Evolutionary conservation across 148 eudicot species (phyloP).

Genomic region (Amaranthus cruentus): DNA sequence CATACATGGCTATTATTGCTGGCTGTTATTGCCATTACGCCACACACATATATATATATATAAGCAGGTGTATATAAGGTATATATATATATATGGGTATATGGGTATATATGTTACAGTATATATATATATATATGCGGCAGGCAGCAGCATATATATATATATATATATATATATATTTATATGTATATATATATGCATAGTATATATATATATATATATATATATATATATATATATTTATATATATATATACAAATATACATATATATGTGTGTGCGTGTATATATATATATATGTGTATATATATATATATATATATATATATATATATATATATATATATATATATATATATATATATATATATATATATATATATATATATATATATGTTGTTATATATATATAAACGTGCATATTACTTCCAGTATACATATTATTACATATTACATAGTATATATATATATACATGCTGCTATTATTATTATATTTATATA

Average conservation of each 20-base stretch:
- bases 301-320: not conserved
- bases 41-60: not conserved
- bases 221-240: not conserved
- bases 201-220: not conserved
- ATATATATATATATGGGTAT: too few relatives aligned
- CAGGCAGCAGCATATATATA: not conserved
- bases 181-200: not conserved
- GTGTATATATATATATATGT: slow-evolving; percentile 3
- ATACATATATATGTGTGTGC: slow-evolving; percentile 2
- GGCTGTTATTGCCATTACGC: not conserved
- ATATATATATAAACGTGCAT: too few relatives aligned
- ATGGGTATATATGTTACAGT: not conserved
- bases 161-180: not conserved
- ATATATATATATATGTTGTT: slow-evolving; percentile 1
- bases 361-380: not conserved
- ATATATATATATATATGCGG: slow-evolving; percentile 5
- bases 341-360: not conserved
- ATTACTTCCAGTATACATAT: not conserved
- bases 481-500: too few relatives aligned
- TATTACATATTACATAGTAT: not conserved
- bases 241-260: slow-evolving; percentile 1
- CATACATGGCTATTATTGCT: not conserved
- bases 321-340: not conserved
- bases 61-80: not conserved
- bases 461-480: slow-evolving; percentile 1